Evolutionary conservation across 768 basidiomycete genomes (phyloP).

Genomic region (Mycena sanguinolenta): DNA sequence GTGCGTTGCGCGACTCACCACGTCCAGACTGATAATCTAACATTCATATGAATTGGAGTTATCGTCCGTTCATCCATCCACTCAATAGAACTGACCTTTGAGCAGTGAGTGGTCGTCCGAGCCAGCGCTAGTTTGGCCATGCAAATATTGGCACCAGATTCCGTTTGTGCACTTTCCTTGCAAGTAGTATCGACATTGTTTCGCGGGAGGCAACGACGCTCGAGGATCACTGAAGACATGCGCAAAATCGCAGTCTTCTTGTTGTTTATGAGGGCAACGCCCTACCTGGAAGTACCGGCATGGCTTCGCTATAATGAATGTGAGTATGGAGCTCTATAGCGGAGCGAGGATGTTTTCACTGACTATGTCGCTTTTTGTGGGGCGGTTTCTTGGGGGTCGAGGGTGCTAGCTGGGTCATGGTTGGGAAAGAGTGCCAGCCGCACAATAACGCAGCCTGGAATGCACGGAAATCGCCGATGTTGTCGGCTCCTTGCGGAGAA

Average conservation of each 20-base stretch:
- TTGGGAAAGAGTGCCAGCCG: conserved; percentile 1
- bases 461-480: conserved; percentile 17
- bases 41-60: background rate
- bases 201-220: conserved; percentile 13
- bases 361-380: conserved; percentile 39
- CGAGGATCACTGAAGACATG: conserved; percentile 31
- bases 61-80: background rate
- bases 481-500: conserved; percentile 20
- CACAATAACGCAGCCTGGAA: conserved; percentile 25
- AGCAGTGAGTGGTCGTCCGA: conserved; percentile 28
- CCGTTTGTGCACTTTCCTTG: conserved; percentile 36
- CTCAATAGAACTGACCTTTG: conserved; percentile 9
- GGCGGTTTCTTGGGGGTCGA: conserved; percentile 20
- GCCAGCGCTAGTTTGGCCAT: conserved; percentile 21
- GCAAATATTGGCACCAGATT: conserved; percentile 36
- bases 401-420: conserved; percentile 25
- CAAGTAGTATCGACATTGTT: conserved; percentile 33
- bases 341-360: background rate
- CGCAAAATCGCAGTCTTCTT: conserved; percentile 39
- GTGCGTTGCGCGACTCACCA: background rate
- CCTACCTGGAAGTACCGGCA: conserved; percentile 35
- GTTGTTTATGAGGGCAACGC: conserved; percentile 26
- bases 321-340: background rate
- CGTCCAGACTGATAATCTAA: conserved; percentile 13
- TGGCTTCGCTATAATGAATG: conserved; percentile 25